Evolutionary conservation across 2,329 filamentous ascomycete species (phyloP).

Genomic region (Venturia aucupariae): DNA sequence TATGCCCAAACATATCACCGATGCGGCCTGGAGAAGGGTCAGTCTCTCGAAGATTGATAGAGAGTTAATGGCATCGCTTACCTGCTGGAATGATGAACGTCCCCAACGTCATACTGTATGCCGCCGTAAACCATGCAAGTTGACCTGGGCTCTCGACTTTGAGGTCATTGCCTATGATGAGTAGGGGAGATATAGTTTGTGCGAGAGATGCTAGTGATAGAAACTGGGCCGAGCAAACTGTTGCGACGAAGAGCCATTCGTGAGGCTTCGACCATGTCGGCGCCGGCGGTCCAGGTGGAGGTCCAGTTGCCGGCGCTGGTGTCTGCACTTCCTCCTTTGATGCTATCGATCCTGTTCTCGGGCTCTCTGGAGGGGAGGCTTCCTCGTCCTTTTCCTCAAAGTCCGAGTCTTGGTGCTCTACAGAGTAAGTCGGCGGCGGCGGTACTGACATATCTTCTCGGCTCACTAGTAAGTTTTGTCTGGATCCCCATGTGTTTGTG

Average conservation of each 20-base stretch:
- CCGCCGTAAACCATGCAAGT: conserved; percentile 49
- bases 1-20: conserved; percentile 31
- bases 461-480: not conserved
- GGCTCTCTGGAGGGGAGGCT: not conserved
- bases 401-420: not conserved
- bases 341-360: not conserved
- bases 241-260: conserved; percentile 14
- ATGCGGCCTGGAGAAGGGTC: conserved; percentile 23
- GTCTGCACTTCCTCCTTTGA: not conserved
- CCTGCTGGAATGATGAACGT: conserved; percentile 30
- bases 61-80: not conserved
- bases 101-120: conserved; percentile 42
- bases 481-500: conserved; percentile 1
- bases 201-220: conserved; percentile 13
- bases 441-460: conserved; percentile 3
- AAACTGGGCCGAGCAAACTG: conserved; percentile 16
- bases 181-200: conserved; percentile 15
- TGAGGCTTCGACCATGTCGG: conserved; percentile 11
- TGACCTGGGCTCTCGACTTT: conserved; percentile 24
- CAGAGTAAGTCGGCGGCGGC: not conserved
- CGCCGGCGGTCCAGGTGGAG: conserved; percentile 12
- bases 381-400: not conserved
- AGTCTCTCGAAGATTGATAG: not conserved
- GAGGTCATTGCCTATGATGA: conserved; percentile 13
- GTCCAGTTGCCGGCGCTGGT: not conserved